Percentiles rank a stretch among this genome's conserved stretches.
Conservation (phyloP, 345 rosid species). For the Aquilaria malaccensis region DNA sequence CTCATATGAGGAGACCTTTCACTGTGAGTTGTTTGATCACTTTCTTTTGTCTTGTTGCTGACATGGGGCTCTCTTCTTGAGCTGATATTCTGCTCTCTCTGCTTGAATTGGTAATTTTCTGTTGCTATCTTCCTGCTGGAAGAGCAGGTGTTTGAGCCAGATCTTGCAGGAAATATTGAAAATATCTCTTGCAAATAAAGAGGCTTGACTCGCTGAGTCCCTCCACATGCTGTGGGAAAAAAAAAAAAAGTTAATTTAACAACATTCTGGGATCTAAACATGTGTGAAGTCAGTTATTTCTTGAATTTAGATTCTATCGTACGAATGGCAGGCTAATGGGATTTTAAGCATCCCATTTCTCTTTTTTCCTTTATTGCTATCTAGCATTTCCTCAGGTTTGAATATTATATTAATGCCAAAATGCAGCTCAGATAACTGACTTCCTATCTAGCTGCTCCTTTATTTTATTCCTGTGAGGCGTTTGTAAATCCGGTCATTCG, state of each 20-base stretch:
- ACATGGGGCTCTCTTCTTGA: slow-evolving; percentile 4
- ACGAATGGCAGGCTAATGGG: slow-evolving; percentile 1
- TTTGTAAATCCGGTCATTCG: too few species aligned
- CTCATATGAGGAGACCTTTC: slow-evolving; percentile 81
- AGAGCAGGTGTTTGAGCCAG: slow-evolving; percentile 5
- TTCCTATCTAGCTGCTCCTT: slow-evolving; percentile 5
- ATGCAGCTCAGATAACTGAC: slow-evolving; percentile 19
- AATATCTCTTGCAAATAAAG: slow-evolving; percentile 3
- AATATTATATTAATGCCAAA: slow-evolving; percentile 15
- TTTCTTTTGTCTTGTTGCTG: slow-evolving; percentile 1
- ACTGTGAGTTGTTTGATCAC: slow-evolving; percentile 42
- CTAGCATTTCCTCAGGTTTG: slow-evolving; percentile 1
- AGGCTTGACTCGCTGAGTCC: slow-evolving; percentile 13
- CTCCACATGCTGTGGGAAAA: background rate
- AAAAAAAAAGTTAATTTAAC: background rate
- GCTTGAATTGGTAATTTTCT: background rate
- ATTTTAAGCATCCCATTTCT: background rate
- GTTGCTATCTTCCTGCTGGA: slow-evolving; percentile 1
- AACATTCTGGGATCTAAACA: slow-evolving; percentile 17
- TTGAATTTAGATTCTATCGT: background rate
- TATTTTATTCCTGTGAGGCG: too few species aligned
- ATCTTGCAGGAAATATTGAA: slow-evolving; percentile 15
- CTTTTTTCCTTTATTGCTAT: slow-evolving; percentile 1
- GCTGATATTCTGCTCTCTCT: background rate
- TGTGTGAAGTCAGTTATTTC: background rate